Base-by-base conservation (phyloP, 768 basidiomycete species). In the Phylloporus rhodoxanthus region DNA sequence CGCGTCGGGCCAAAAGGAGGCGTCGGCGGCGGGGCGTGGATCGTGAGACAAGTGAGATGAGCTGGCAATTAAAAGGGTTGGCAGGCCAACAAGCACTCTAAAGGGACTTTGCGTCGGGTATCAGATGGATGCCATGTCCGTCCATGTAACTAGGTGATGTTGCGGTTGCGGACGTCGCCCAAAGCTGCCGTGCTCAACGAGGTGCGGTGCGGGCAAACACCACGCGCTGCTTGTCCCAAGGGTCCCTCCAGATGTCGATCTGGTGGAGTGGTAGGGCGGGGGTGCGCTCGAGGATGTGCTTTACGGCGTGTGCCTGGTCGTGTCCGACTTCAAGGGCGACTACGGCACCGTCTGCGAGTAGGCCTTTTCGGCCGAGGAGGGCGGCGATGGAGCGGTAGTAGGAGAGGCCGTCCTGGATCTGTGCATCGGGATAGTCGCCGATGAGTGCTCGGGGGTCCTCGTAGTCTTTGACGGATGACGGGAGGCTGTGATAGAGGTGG, bases 381-480 rank as follows among this genome's bases (percentile, higher is more conserved):
- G 72, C 70, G 10, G 84, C 81, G 48, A 96, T 91, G 33, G 77
- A 71, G 50, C 77, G 79, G 69, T 96, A 87, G 67, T 83, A 86
- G 6, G 80, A 62, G 68, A 95, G 69, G 56, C 89, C 78, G 76
- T 61, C 57, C 5, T 51, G 37, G 43, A 55, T 45, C 8, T 53
- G 67, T 10, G 72, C 71, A 23, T 45, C 54, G 34, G 76, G 70
- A 19, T 73, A 74, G 45, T 89, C 91, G 19, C 89, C 92, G 37
- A 92, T 74, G 20, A 97, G 78, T 10, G 94, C 94, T 14, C 71
- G 74, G 8, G 75, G 79, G 69, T 94, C 91, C 67, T 98, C 95
- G 63, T 80, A 88, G 45, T 78, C 72, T 44, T 70, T 77, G 46
- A 97, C 93, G 42, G 82, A 84, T n/a, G 61, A 52, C 8, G 85